Evolutionary conservation across 2,329 filamentous ascomycete species (phyloP).

Genomic region (Monosporascus sp.): DNA sequence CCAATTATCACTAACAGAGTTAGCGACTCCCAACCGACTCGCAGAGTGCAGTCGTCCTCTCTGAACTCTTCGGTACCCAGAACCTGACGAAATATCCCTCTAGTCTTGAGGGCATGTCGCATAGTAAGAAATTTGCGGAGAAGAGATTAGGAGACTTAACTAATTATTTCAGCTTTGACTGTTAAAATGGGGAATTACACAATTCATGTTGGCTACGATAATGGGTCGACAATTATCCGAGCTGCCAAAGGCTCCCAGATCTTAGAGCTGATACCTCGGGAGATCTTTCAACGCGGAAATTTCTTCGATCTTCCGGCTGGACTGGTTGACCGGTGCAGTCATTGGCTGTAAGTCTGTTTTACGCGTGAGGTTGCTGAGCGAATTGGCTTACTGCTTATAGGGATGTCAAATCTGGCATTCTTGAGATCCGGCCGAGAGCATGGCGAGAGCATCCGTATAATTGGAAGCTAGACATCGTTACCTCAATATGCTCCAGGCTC

Average conservation of each 20-base stretch:
- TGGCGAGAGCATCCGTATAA: conserved; percentile 22
- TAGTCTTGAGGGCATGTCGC: conserved; percentile 45
- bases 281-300: conserved; percentile 20
- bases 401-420: conserved; percentile 22
- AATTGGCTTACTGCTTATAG: conserved; percentile 2
- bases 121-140: conserved; percentile 26
- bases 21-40: conserved; percentile 31
- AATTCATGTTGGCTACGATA: conserved; percentile 51
- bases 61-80: conserved; percentile 49
- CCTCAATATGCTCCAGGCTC: conserved; percentile 12
- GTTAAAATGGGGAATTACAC: conserved; percentile 31
- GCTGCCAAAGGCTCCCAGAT: conserved; percentile 24
- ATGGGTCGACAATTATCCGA: conserved; percentile 36
- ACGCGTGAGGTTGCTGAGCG: background rate
- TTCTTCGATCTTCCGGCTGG: conserved; percentile 45
- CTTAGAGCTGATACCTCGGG: conserved; percentile 30
- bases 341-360: conserved; percentile 52
- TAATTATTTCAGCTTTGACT: conserved; percentile 14
- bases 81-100: conserved; percentile 51
- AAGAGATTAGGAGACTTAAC: conserved; percentile 1
- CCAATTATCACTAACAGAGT: conserved; percentile 23
- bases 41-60: conserved; percentile 27
- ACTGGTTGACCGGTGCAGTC: conserved; percentile 48
- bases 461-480: conserved; percentile 31
- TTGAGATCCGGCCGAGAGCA: conserved; percentile 47